Evolutionary conservation across 2,329 filamentous ascomycete genomes (phyloP).

Genomic region (Scleromitrula shiraiana): DNA sequence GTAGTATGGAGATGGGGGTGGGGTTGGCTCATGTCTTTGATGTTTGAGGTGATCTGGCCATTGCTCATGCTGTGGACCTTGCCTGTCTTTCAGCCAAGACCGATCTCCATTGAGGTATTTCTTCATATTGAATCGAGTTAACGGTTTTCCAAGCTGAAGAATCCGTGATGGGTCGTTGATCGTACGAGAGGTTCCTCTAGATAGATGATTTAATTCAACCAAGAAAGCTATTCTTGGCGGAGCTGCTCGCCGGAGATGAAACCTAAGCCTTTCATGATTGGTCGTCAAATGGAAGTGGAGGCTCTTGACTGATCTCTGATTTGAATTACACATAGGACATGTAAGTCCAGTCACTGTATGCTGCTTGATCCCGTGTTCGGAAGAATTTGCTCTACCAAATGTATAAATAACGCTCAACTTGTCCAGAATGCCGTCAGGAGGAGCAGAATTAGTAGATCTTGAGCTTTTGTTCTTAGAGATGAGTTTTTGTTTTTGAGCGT

Average conservation of each 20-base stretch:
- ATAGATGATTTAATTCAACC: conserved; percentile 20
- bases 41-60: conserved; percentile 13
- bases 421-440: conserved; percentile 20
- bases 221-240: conserved; percentile 37
- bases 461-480: conserved; percentile 31
- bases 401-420: conserved; percentile 19
- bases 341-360: conserved; percentile 16
- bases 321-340: conserved; percentile 22
- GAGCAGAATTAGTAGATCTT: conserved; percentile 12
- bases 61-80: conserved; percentile 33
- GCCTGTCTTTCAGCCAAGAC: conserved; percentile 38
- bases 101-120: conserved; percentile 38
- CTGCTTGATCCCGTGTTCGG: conserved; percentile 16
- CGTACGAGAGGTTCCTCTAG: conserved; percentile 19
- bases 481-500: no score
- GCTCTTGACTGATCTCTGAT: conserved; percentile 13
- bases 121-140: conserved; percentile 38
- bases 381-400: conserved; percentile 20
- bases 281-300: conserved; percentile 22
- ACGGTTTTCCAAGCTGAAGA: conserved; percentile 37
- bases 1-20: conserved; percentile 20
- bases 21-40: conserved; percentile 14
- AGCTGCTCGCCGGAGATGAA: conserved; percentile 16
- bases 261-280: conserved; percentile 22
- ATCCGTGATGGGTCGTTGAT: conserved; percentile 31